Evolutionary conservation across 139 green algal species (phyloP).

Genomic region (Chlorella sp.): DNA sequence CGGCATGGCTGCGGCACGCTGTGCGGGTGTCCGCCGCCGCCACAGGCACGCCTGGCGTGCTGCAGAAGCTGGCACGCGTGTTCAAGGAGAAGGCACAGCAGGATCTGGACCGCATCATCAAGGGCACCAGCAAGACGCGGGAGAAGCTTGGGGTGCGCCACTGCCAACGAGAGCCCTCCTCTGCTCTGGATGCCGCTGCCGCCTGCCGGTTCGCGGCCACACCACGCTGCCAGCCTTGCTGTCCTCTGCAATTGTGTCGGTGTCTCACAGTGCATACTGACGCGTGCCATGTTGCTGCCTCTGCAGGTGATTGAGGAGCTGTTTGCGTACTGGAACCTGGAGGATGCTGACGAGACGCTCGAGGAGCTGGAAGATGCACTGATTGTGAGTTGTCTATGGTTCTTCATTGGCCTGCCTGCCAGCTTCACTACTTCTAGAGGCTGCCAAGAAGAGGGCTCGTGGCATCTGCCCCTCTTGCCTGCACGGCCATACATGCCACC

Average conservation of each 20-base stretch:
- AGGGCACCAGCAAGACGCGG: conserved; percentile 91
- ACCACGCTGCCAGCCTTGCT: background rate
- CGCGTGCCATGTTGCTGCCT: background rate
- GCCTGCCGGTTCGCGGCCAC: background rate
- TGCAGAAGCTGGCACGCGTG: conserved; percentile 83
- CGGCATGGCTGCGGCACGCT: background rate
- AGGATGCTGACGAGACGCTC: conserved; percentile 89
- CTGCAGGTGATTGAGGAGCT: conserved; percentile 94
- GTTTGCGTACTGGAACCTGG: conserved; percentile 92
- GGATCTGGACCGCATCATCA: conserved; percentile 89
- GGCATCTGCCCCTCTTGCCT: too few relatives aligned
- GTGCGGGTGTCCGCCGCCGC: conserved; percentile 1
- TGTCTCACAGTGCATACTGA: background rate
- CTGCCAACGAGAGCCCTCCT: background rate
- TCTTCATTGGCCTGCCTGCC: background rate
- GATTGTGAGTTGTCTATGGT: conserved; percentile 67
- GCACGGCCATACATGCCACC: too few relatives aligned
- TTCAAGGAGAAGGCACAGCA: conserved; percentile 92
- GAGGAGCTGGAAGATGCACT: conserved; percentile 96
- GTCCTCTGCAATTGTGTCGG: background rate
- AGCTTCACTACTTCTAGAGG: background rate
- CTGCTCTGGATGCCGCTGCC: background rate
- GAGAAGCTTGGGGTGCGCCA: conserved; percentile 84
- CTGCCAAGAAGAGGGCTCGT: background rate
- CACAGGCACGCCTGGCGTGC: conserved; percentile 24